Evolutionary conservation across 2,329 filamentous ascomycete genomes (phyloP).

Genomic region (Colletotrichum costaricense): DNA sequence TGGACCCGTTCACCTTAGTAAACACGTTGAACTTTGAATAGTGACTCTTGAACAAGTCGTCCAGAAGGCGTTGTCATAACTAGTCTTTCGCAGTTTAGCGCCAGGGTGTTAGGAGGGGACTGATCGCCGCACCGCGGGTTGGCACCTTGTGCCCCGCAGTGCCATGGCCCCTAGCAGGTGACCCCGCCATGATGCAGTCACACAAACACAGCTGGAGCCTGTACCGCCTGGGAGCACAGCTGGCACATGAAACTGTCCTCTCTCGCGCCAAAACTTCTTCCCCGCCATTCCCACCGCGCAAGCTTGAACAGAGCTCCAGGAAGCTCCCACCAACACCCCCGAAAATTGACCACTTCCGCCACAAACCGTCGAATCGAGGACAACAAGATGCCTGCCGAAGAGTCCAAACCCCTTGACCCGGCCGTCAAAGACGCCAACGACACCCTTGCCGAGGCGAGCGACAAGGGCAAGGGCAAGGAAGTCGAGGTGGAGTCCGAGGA

Average conservation of each 20-base stretch:
- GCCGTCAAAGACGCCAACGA: constrained; percentile 59
- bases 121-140: background rate
- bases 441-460: constrained; percentile 48
- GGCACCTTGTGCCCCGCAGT: constrained; percentile 7
- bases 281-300: constrained; percentile 31
- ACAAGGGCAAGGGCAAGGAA: constrained; percentile 56
- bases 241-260: constrained; percentile 34
- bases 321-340: constrained; percentile 29
- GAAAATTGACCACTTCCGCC: background rate
- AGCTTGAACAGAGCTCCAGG: constrained; percentile 32
- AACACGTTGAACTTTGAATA: background rate
- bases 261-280: constrained; percentile 33
- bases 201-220: constrained; percentile 6
- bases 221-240: background rate
- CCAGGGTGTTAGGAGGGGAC: background rate
- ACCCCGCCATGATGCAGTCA: constrained; percentile 33
- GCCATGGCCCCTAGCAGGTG: background rate
- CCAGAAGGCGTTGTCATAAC: background rate
- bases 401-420: constrained; percentile 72
- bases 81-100: background rate
- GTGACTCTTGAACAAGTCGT: background rate
- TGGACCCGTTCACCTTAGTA: background rate
- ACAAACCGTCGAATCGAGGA: background rate
- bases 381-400: constrained; percentile 61
- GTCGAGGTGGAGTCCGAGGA: constrained; percentile 58